A percentile compares a stretch with the other conserved stretches of the same genome.
Conservation (phyloP, 2,329 filamentous ascomycete species). For the Xylaria hypoxylon region DNA sequence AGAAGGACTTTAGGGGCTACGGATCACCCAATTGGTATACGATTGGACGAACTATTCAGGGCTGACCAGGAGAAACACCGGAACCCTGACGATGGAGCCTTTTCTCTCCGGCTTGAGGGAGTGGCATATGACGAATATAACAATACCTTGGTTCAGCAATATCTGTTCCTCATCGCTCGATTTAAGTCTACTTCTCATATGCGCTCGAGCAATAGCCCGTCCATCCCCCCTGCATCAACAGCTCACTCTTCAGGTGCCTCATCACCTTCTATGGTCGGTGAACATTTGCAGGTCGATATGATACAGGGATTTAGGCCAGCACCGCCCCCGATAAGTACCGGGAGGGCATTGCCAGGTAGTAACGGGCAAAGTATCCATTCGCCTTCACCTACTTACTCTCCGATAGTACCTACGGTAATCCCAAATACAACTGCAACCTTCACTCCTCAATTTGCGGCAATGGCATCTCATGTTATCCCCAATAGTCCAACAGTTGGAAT, state of each 20-base stretch:
- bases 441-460: conserved; percentile 20
- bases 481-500: conserved; percentile 23
- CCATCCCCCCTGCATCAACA: conserved; percentile 20
- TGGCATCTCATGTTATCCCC: conserved; percentile 9
- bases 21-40: conserved; percentile 51
- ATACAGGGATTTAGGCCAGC: conserved; percentile 23
- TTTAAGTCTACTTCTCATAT: conserved; percentile 11
- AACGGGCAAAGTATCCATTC: conserved; percentile 32
- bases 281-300: conserved; percentile 21
- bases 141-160: conserved; percentile 37
- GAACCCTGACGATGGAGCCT: conserved; percentile 39
- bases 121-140: conserved; percentile 42
- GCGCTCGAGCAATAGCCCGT: conserved; percentile 22
- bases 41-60: conserved; percentile 54
- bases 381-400: conserved; percentile 33
- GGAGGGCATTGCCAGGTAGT: conserved; percentile 2
- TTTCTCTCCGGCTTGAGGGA: conserved; percentile 25
- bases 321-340: conserved; percentile 18
- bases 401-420: conserved; percentile 10
- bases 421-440: conserved; percentile 25
- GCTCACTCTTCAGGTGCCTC: conserved; percentile 16
- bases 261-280: conserved; percentile 18
- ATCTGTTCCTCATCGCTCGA: conserved; percentile 35
- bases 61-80: conserved; percentile 52
- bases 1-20: conserved; percentile 59